Evolutionary conservation across 352 stramenopile species (phyloP).

Genomic region (Pythium monospermum): DNA sequence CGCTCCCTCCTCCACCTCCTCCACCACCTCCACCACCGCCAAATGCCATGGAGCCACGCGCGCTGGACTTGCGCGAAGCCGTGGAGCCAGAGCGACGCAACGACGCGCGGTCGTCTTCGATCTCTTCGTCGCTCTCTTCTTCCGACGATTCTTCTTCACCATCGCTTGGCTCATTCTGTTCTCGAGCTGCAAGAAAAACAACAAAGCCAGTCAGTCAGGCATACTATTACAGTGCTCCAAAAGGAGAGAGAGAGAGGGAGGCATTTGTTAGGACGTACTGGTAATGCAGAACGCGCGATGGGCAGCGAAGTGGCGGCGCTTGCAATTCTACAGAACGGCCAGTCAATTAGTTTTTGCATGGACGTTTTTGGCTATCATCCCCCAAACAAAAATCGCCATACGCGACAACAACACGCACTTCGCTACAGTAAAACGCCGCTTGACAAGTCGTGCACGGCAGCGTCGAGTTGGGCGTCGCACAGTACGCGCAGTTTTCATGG

Average conservation of each 20-base stretch:
- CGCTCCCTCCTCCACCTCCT: too few relatives aligned
- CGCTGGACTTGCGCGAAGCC: constrained; percentile 5
- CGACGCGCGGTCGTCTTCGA: constrained; percentile 36
- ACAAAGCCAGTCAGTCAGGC: background rate
- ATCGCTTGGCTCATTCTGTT: constrained; percentile 57
- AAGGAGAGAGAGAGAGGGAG: too few relatives aligned
- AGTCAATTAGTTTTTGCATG: background rate
- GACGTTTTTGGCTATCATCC: background rate
- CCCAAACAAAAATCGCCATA: background rate
- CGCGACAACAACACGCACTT: constrained; percentile 31
- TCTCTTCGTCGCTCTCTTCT: constrained; percentile 72
- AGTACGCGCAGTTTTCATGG: constrained; percentile 74
- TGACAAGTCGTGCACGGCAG: constrained; percentile 65
- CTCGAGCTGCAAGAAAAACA: constrained; percentile 28
- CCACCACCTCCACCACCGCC: constrained; percentile 1
- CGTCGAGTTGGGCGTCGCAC: constrained; percentile 42
- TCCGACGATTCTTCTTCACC: constrained; percentile 50
- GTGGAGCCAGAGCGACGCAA: constrained; percentile 14
- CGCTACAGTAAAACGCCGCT: constrained; percentile 64
- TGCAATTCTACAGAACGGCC: constrained; percentile 38
- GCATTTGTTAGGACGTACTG: constrained; percentile 23
- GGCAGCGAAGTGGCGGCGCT: constrained; percentile 59
- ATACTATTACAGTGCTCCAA: background rate
- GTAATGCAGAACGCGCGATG: constrained; percentile 72
- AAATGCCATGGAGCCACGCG: constrained; percentile 16